Evolutionary conservation across 1,139 yeast genomes (phyloP).

Genomic region (Nakaseomyces bracarensis): DNA sequence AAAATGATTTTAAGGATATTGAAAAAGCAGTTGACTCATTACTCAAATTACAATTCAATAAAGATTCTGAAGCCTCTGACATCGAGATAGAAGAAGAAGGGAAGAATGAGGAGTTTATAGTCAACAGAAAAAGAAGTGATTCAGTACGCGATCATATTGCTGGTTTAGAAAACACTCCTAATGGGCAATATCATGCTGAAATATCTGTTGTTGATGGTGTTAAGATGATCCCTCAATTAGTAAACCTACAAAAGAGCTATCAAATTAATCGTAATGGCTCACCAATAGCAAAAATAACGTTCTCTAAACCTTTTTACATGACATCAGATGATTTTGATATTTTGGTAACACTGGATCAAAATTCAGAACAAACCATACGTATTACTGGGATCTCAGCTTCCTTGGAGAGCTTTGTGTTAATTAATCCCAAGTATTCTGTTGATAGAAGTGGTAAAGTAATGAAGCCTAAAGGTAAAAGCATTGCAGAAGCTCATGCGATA

Average conservation of each 20-base stretch:
- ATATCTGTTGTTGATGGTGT: conserved; percentile 1
- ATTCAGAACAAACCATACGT: conserved; percentile 8
- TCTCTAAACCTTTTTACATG: conserved; percentile 41
- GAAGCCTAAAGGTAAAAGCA: conserved; percentile 17
- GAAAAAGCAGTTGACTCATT: conserved; percentile 27
- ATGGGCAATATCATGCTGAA: conserved; percentile 1
- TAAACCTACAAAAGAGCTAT: conserved; percentile 31
- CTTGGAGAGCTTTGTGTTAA: conserved; percentile 30
- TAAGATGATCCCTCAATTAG: conserved; percentile 25
- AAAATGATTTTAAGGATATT: conserved; percentile 16
- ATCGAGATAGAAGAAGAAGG: conserved; percentile 1
- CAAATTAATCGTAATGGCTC: conserved; percentile 32
- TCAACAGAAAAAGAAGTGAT: conserved; percentile 6
- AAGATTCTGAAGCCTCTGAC: conserved; percentile 4
- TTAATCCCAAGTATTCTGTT: conserved; percentile 25
- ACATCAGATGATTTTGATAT: conserved; percentile 44
- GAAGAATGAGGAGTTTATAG: conserved; percentile 3
- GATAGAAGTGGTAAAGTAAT: conserved; percentile 11
- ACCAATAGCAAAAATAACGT: conserved; percentile 27
- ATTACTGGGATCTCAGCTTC: conserved; percentile 31
- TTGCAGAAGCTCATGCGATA: conserved; percentile 29
- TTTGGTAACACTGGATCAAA: conserved; percentile 28
- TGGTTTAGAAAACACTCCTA: conserved; percentile 1
- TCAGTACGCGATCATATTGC: conserved; percentile 8
- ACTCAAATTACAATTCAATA: conserved; percentile 22